These are phyloP conservation scores for Macrophomina tecta DNA, from an alignment of 2,329 filamentous ascomycete genomes.

Conservation along the genomic window DNA sequence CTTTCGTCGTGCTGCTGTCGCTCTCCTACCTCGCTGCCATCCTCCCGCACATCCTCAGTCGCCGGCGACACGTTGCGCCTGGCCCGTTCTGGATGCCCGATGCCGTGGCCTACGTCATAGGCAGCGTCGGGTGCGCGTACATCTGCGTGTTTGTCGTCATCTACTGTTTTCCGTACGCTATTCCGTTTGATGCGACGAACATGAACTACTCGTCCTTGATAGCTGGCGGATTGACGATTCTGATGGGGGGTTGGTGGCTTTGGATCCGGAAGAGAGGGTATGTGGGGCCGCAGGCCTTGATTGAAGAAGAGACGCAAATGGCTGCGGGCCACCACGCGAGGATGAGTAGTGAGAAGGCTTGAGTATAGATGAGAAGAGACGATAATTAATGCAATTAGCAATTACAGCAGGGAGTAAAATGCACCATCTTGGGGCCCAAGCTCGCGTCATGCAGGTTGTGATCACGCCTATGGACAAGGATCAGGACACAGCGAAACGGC, in stretches of 20 bases:
- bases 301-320: neutral
- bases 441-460: too few relatives aligned
- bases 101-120: constrained; percentile 32
- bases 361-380: neutral
- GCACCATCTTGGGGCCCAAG: too few relatives aligned
- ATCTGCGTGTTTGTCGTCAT: constrained; percentile 68
- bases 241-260: constrained; percentile 55
- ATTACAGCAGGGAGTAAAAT: too few relatives aligned
- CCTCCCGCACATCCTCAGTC: constrained; percentile 53
- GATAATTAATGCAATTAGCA: neutral
- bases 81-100: constrained; percentile 64
- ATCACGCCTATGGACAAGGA: neutral
- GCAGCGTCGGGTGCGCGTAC: constrained; percentile 61
- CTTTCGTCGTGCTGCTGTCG: constrained; percentile 61
- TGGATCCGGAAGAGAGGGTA: constrained; percentile 22
- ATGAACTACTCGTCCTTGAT: constrained; percentile 64
- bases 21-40: constrained; percentile 69
- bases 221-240: constrained; percentile 58
- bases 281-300: constrained; percentile 19
- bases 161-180: constrained; percentile 62
- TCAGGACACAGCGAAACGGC: neutral
- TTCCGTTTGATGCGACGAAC: constrained; percentile 52
- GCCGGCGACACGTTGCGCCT: constrained; percentile 53
- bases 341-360: constrained; percentile 7
- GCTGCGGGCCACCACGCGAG: neutral